Percentiles rank a stretch among this genome's conserved stretches.
Conservation (phyloP, 176 grass and related monocot genomes). For the Puccinellia tenuiflora region DNA sequence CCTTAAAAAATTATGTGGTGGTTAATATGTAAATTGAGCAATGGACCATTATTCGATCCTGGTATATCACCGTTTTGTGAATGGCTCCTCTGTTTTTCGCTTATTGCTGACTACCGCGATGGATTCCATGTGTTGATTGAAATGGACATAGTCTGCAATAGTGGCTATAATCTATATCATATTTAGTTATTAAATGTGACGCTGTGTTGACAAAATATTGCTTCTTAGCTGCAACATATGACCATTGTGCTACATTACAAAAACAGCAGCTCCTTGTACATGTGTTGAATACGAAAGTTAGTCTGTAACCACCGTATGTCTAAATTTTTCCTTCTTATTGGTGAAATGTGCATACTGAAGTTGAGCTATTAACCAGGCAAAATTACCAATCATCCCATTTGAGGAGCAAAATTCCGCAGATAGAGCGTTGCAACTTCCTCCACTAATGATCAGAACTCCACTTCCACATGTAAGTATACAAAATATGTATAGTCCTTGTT, state of each 20-base stretch:
- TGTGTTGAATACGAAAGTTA: background rate
- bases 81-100: background rate
- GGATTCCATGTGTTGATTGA: background rate
- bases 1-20: background rate
- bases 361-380: constrained; percentile 7
- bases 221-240: background rate
- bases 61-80: background rate
- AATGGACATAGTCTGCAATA: background rate
- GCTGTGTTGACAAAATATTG: background rate
- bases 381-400: background rate
- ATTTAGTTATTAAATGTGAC: background rate
- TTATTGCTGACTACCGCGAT: background rate
- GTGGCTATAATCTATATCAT: background rate
- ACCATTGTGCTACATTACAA: background rate
- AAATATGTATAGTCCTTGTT: background rate
- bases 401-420: background rate
- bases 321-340: background rate
- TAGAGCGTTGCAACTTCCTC: background rate
- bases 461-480: constrained; percentile 13
- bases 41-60: background rate
- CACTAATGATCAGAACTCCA: background rate
- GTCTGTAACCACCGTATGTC: background rate
- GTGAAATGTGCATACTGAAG: background rate
- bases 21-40: background rate
- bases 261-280: background rate